Conservation (phyloP, 352 stramenopile genomes). For the Globisporangium spiculum region DNA sequence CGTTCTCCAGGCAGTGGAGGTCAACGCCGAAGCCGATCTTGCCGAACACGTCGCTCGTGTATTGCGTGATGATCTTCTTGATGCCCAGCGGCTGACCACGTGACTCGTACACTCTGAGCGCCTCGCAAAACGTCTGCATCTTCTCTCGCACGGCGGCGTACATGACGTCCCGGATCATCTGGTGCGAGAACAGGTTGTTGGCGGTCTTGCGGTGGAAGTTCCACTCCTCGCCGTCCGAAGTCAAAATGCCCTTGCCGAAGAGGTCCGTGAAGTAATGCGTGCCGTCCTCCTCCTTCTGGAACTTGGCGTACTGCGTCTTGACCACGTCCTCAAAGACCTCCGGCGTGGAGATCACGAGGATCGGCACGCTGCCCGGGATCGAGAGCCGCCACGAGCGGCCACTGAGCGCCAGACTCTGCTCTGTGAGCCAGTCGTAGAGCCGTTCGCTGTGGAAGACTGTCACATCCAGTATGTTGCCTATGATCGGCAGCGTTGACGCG, state of each 20-base stretch:
- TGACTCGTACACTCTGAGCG: background rate
- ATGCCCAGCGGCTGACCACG: background rate
- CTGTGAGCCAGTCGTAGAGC: constrained; percentile 7
- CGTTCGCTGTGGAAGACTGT: background rate
- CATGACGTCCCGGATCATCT: constrained; percentile 5
- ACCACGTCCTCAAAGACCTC: constrained; percentile 44
- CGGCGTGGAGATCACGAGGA: constrained; percentile 8
- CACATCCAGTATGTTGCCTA: background rate
- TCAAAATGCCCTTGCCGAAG: constrained; percentile 63
- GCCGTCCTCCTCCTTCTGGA: constrained; percentile 42
- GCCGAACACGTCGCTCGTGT: constrained; percentile 73
- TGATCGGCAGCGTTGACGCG: background rate
- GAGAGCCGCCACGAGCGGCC: background rate
- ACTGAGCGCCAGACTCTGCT: background rate
- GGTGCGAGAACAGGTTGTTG: background rate
- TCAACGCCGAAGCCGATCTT: constrained; percentile 72
- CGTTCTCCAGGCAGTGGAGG: constrained; percentile 16
- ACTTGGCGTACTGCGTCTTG: constrained; percentile 53
- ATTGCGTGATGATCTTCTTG: constrained; percentile 44
- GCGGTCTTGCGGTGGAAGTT: constrained; percentile 68
- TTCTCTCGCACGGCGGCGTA: constrained; percentile 29
- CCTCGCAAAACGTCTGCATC: background rate
- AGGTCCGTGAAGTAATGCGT: constrained; percentile 38
- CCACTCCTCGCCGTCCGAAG: constrained; percentile 53
- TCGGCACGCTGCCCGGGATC: background rate